phyloP scores from a whole-genome alignment of 2,329 filamentous ascomycete species.

The Pseudogymnoascus sp. region DNA sequence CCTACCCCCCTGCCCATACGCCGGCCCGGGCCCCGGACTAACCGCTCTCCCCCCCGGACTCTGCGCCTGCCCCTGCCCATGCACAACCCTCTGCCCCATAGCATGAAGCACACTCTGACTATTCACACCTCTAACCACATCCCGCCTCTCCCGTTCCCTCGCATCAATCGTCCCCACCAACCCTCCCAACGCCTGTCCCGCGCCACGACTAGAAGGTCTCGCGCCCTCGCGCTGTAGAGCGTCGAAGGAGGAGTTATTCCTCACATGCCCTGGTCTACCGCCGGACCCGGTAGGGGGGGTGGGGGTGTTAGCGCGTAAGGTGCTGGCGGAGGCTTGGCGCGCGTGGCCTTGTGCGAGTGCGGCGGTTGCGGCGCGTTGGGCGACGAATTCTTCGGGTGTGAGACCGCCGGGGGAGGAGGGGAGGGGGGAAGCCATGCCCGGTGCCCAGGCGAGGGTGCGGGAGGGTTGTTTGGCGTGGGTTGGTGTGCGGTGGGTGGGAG shows the following conservation, averaged over 20 bases:
- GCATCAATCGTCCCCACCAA: slow-evolving; percentile 73
- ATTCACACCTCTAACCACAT: slow-evolving; percentile 59
- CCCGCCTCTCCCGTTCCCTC: slow-evolving; percentile 67
- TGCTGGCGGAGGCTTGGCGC: slow-evolving; percentile 45
- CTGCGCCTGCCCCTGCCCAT: background rate
- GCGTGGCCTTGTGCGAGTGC: slow-evolving; percentile 48
- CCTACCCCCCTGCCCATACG: background rate
- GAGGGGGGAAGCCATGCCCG: slow-evolving; percentile 47
- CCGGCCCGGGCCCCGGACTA: background rate
- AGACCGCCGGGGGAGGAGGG: slow-evolving; percentile 43
- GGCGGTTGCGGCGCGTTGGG: slow-evolving; percentile 55
- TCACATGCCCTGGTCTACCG: slow-evolving; percentile 19
- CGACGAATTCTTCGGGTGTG: slow-evolving; percentile 74
- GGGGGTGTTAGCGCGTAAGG: slow-evolving; percentile 34
- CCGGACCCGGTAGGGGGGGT: slow-evolving; percentile 30
- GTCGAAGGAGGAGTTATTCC: slow-evolving; percentile 37
- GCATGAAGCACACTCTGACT: slow-evolving; percentile 65
- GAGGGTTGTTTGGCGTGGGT: background rate
- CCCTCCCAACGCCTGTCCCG: slow-evolving; percentile 30
- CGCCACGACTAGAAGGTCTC: background rate
- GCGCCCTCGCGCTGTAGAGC: slow-evolving; percentile 34
- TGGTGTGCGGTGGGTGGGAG: background rate
- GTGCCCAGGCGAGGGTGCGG: slow-evolving; percentile 71
- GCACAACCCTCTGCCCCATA: slow-evolving; percentile 47
- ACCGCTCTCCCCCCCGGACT: background rate